These are phyloP conservation scores for Metschnikowia chrysomelidarum DNA, from an alignment of 805 yeast genomes.

Conservation along the genomic window DNA sequence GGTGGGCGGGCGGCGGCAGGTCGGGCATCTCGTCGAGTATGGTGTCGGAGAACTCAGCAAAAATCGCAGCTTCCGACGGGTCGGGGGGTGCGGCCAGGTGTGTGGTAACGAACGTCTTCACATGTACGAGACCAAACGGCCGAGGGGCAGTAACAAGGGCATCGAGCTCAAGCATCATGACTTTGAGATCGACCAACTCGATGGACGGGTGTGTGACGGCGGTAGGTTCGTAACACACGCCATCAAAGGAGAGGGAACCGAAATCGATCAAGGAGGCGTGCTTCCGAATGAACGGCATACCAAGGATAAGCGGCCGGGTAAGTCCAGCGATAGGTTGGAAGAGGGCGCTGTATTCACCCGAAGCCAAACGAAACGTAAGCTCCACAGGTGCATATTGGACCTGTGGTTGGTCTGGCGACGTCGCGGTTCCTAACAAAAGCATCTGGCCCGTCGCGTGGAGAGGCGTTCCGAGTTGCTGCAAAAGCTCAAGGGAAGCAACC, in stretches of 20 bases:
- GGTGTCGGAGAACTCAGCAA: conserved; percentile 1
- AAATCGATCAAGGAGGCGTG: conserved; percentile 1
- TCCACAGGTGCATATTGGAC: conserved; percentile 1
- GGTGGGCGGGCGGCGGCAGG: conserved; percentile 1
- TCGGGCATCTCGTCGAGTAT: conserved; percentile 1
- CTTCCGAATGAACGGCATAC: conserved; percentile 1
- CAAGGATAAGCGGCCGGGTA: conserved; percentile 3
- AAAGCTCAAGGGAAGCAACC: not conserved
- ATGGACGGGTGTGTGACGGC: not conserved
- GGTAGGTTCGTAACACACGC: not conserved
- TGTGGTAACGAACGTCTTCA: not conserved
- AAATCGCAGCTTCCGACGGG: conserved; percentile 1
- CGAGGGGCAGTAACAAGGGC: not conserved
- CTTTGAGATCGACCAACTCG: not conserved
- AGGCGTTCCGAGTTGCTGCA: not conserved
- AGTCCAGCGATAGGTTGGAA: not conserved
- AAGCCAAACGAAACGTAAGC: not conserved
- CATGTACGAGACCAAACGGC: not conserved
- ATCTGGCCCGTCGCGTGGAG: conserved; percentile 1
- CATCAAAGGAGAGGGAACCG: not conserved
- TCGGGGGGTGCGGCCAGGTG: not conserved
- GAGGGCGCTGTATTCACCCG: not conserved
- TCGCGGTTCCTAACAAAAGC: not conserved
- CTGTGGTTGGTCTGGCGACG: not conserved
- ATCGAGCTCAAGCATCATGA: not conserved